Evolutionary conservation across 2,329 filamentous ascomycete genomes (phyloP).

Genomic region (Cladosporium cucumerinum): DNA sequence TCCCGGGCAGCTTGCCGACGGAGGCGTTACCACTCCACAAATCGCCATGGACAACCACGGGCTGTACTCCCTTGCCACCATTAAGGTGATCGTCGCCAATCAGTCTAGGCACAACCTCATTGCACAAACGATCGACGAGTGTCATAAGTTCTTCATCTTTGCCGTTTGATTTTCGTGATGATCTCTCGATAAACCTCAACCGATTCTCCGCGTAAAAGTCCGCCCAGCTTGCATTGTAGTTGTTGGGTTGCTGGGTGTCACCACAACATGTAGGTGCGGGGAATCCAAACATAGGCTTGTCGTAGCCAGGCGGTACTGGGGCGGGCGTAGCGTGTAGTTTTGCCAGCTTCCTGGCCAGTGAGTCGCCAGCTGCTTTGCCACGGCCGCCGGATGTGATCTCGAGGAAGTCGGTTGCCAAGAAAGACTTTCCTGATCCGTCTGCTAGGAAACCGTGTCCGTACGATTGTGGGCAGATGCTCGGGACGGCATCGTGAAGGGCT

Average conservation of each 20-base stretch:
- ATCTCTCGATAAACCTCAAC: slow-evolving; percentile 61
- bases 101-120: slow-evolving; percentile 69
- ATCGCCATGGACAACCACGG: slow-evolving; percentile 85
- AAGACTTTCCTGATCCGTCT: slow-evolving; percentile 47
- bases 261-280: slow-evolving; percentile 83
- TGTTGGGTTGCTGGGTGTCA: slow-evolving; percentile 76
- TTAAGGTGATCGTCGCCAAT: slow-evolving; percentile 66
- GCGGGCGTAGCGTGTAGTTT: slow-evolving; percentile 74
- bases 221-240: slow-evolving; percentile 70
- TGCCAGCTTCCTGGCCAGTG: slow-evolving; percentile 72
- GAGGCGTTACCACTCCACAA: slow-evolving; percentile 88
- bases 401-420: slow-evolving; percentile 74
- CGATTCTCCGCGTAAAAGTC: slow-evolving; percentile 80
- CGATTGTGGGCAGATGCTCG: slow-evolving; percentile 71
- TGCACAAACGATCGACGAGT: slow-evolving; percentile 63
- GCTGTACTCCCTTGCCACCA: slow-evolving; percentile 58
- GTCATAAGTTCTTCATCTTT: slow-evolving; percentile 58
- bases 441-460: slow-evolving; percentile 66
- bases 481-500: slow-evolving; percentile 69
- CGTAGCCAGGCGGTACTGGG: slow-evolving; percentile 58
- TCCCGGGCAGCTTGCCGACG: slow-evolving; percentile 58
- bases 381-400: slow-evolving; percentile 52
- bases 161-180: slow-evolving; percentile 61
- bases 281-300: slow-evolving; percentile 72
- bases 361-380: slow-evolving; percentile 22